Evolutionary conservation across 805 yeast genomes (phyloP), one percentile per base, ranked within the genome.

Genomic region (Maudiozyma bulderi): DNA sequence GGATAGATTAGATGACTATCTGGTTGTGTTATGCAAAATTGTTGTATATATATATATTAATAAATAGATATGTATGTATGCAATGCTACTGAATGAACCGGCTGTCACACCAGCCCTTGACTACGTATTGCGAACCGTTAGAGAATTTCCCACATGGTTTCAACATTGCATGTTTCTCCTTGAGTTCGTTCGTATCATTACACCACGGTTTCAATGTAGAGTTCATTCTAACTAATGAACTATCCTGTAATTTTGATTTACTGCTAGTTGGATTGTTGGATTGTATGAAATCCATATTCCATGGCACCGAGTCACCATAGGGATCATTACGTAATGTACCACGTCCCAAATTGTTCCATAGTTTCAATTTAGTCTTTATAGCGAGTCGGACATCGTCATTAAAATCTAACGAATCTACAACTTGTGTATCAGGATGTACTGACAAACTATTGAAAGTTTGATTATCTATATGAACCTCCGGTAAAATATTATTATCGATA

Each of bases 51-150:
- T 20, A 20, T 20, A 20, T 20, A 20, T 20, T 20, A 20, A 20
- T 20, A 20, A 20, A 20, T 20, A 20, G 4, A 20, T 20, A 20
- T 2, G 4, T 20, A 20, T 20, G 26, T 20, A 20, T 3, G 26
- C 4, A 20, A 20, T 20, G 26, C 20, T 39, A 39, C 3, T 42
- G 40, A 34, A 31, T 7, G 46, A 64, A 64, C 9, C 69, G 50
- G 37, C 49, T 47, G 44, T 65, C 68, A 41, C 65, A 61, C 67
- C 68, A 65, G 9, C 69, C 69, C 40, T 65, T 62, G 3, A 65
- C 66, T 37, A 65, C 66, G 52, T 65, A 65, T 44, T 65, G 69
- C 3, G 53, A 50, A 4, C 62, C 61, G 11, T 57, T 49, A 15
- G 47, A 47, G 15, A 65, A 45, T 33, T 51, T 54, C 2, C 69